Evolutionary conservation across 176 grass and related monocot genomes (phyloP), one percentile per base, ranked within the genome.

Genomic region (Hsuehochloa calcarea): DNA sequence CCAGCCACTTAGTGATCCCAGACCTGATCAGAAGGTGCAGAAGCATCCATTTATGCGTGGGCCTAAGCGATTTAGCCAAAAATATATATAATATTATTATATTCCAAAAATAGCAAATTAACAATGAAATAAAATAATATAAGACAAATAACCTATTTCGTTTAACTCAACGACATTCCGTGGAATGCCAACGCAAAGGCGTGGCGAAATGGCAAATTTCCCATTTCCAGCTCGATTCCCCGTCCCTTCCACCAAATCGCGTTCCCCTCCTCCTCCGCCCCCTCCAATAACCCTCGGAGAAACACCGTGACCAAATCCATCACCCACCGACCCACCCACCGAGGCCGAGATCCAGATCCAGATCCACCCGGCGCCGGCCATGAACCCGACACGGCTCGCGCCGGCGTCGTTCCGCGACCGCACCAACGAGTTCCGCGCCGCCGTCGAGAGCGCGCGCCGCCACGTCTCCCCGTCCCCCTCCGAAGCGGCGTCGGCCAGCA

Each of bases 391-490:
- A 54, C 80, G 96, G 62, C 6, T 86, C 40, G n/a, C 93, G 55
- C 93, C 93, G 67, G 86, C 93, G 75, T 95, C 93, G 4, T 93
- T 91, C 87, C 91, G 96, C 67, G 96, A 98, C 74, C 96, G 96
- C 41, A 98, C 96, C 11, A 78, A 83, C 52, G 96, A 98, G 87
- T 98, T 98, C 88, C 77, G 83, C 73, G 69, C 91, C 35, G 93
- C 91, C n/a, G 89, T 95, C 41, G 96, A 98, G 85, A 89, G 86
- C 79, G 89, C 87, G 43, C 82, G 80, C 40, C 90, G 89, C 87
- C 80, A 95, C 55, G 51, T 69, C 56, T 45, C 70, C 22, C 52
- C 85, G 10, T 51, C 80, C 45, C n/a, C 80, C 0, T n/a, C 85
- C 19, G 34, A 79, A 68, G 72, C 73, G 55, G 72, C 70, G 8